These are phyloP conservation scores for Populus hybrid DNA, from an alignment of 441 rosid genomes.

Conservation along the genomic window DNA sequence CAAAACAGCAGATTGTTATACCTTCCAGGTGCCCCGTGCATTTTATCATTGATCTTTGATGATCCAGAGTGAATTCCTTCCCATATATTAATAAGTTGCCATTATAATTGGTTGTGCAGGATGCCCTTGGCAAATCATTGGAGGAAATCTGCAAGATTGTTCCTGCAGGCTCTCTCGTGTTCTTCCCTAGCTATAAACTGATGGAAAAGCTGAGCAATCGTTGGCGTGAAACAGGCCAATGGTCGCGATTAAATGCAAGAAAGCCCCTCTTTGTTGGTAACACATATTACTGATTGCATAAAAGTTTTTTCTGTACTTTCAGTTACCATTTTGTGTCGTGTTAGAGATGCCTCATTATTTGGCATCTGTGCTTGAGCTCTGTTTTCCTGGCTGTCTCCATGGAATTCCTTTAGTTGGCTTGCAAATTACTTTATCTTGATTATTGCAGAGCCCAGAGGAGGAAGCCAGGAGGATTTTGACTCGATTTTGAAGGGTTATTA, in stretches of 20 bases:
- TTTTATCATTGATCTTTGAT: constrained; percentile 19
- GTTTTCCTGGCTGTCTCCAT: constrained; percentile 15
- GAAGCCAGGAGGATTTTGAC: constrained; percentile 84
- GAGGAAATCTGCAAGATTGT: constrained; percentile 80
- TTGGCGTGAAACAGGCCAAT: constrained; percentile 95
- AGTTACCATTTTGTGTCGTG: constrained; percentile 2
- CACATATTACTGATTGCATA: constrained; percentile 11
- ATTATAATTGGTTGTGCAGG: constrained; percentile 47
- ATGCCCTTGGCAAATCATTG: constrained; percentile 81
- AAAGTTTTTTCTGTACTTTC: neutral
- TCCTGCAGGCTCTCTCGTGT: constrained; percentile 90
- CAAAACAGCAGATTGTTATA: constrained; percentile 78
- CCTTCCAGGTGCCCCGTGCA: constrained; percentile 66
- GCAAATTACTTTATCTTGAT: constrained; percentile 20
- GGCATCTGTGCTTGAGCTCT: constrained; percentile 11
- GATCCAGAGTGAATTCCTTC: constrained; percentile 12
- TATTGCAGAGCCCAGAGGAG: constrained; percentile 87
- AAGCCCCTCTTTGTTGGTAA: constrained; percentile 79
- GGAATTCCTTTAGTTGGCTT: constrained; percentile 11
- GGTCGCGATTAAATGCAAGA: constrained; percentile 67
- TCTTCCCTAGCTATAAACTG: constrained; percentile 97
- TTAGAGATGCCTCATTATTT: constrained; percentile 8
- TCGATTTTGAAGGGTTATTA: constrained; percentile 75
- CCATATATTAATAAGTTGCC: constrained; percentile 10
- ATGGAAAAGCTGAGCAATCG: constrained; percentile 88